Conservation (phyloP, 169 alveolate species). For the Plasmodium berghei region DNA sequence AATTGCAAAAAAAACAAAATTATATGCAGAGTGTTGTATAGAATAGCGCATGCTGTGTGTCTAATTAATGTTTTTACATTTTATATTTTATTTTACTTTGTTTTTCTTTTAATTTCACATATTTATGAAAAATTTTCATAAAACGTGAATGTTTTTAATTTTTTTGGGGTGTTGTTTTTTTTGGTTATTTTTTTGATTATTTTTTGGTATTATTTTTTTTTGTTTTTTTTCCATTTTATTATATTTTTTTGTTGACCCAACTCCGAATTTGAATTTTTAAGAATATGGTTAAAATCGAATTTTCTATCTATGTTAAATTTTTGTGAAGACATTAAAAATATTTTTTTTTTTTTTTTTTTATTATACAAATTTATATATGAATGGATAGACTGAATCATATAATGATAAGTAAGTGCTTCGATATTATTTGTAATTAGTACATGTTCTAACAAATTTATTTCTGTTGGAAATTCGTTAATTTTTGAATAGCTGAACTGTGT, state of each 20-base stretch:
- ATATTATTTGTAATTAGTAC: conserved; percentile 9
- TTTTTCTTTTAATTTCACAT: too few species aligned
- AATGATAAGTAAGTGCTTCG: conserved; percentile 21
- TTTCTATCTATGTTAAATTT: conserved; percentile 32
- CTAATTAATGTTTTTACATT: too few species aligned
- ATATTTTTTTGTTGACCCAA: conserved; percentile 6
- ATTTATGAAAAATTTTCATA: too few species aligned
- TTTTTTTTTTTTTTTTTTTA: conserved; percentile 7
- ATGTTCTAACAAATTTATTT: conserved; percentile 35
- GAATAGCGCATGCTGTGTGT: too few species aligned
- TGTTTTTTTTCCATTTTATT: conserved; percentile 6
- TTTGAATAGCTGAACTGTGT: conserved; percentile 54
- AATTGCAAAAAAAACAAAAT: too few species aligned
- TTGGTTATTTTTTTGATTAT: background rate
- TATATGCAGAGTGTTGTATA: too few species aligned
- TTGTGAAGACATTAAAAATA: conserved; percentile 44
- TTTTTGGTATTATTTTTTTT: background rate
- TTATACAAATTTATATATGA: conserved; percentile 5
- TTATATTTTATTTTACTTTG: too few species aligned
- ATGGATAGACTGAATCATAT: conserved; percentile 23
- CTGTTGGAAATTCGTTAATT: conserved; percentile 22
- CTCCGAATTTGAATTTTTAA: conserved; percentile 18
- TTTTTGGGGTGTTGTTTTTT: background rate
- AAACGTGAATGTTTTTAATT: too few species aligned
- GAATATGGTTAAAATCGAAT: conserved; percentile 44